phyloP scores from a whole-genome alignment of 495 filamentous ascomycete species.

The Lepraria neglecta region DNA sequence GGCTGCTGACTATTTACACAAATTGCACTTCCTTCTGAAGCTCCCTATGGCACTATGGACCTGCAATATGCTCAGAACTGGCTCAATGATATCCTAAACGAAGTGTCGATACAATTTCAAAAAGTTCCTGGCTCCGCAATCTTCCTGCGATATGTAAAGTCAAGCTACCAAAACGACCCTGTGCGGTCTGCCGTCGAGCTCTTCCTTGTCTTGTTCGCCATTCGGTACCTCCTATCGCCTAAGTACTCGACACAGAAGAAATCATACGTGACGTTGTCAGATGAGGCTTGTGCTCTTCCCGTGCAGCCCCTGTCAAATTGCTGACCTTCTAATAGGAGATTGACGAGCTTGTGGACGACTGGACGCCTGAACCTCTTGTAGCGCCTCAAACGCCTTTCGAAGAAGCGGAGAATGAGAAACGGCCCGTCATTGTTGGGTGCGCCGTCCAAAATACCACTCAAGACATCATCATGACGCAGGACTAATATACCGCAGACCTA shows the following conservation, averaged over 20 bases:
- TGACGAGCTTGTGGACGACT: slow-evolving; percentile 94
- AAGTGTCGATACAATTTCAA: slow-evolving; percentile 68
- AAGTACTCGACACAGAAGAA: slow-evolving; percentile 82
- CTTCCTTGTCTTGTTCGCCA: slow-evolving; percentile 89
- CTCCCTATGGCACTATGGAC: slow-evolving; percentile 54
- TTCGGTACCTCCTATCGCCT: slow-evolving; percentile 85
- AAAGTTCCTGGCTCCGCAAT: slow-evolving; percentile 90
- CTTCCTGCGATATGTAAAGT: slow-evolving; percentile 87
- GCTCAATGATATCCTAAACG: slow-evolving; percentile 57
- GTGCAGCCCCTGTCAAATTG: neutral
- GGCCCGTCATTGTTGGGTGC: slow-evolving; percentile 83
- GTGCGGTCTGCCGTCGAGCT: slow-evolving; percentile 89
- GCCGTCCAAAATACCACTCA: slow-evolving; percentile 8
- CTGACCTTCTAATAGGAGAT: slow-evolving; percentile 57
- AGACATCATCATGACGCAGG: neutral
- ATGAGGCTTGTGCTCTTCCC: slow-evolving; percentile 51
- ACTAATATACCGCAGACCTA: slow-evolving; percentile 51
- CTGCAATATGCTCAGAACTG: slow-evolving; percentile 70
- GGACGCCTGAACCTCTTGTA: slow-evolving; percentile 90
- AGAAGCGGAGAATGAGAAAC: slow-evolving; percentile 73
- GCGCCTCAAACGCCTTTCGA: slow-evolving; percentile 63
- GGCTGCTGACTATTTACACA: neutral
- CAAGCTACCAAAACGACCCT: slow-evolving; percentile 95
- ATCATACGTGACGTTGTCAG: slow-evolving; percentile 78
- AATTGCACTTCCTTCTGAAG: neutral